Conservation (phyloP, 1,139 yeast species). For the Entelexis paramagnoliae region DNA sequence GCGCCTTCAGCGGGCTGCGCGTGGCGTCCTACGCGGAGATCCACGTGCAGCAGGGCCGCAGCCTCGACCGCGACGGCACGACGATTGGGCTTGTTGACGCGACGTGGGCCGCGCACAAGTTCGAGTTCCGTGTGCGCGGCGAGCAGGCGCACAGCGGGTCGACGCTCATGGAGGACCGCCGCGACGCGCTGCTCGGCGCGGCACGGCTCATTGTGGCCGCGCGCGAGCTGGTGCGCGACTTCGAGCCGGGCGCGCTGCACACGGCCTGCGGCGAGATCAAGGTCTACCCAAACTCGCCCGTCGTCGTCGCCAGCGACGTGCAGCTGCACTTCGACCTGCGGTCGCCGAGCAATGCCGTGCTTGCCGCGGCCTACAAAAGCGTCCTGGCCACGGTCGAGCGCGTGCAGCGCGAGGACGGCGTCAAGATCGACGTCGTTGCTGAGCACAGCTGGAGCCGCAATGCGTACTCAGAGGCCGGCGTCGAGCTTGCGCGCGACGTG, state of each 20-base stretch:
- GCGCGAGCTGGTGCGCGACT: conserved; percentile 44
- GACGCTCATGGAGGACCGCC: conserved; percentile 54
- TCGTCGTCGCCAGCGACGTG: conserved; percentile 45
- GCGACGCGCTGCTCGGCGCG: conserved; percentile 53
- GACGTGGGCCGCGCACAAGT: conserved; percentile 60
- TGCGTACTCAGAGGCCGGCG: conserved; percentile 38
- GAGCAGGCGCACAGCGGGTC: conserved; percentile 65
- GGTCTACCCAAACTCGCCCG: not conserved
- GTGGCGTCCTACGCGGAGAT: conserved; percentile 52
- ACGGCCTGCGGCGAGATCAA: not conserved
- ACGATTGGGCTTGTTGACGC: conserved; percentile 57
- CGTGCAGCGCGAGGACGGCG: conserved; percentile 47
- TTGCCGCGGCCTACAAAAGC: conserved; percentile 55
- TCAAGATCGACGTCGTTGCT: conserved; percentile 33
- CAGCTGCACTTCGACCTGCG: conserved; percentile 45
- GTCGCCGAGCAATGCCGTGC: conserved; percentile 34
- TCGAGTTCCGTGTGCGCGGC: conserved; percentile 45
- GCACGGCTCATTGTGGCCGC: conserved; percentile 47
- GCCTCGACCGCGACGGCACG: conserved; percentile 46
- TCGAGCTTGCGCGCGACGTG: conserved; percentile 37
- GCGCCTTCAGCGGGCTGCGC: conserved; percentile 50
- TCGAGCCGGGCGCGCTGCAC: conserved; percentile 25
- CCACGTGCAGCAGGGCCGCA: conserved; percentile 70
- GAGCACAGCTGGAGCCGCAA: conserved; percentile 33
- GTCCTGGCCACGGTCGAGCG: conserved; percentile 47